These are phyloP conservation scores for Talaromyces piceae DNA, from an alignment of 2,329 filamentous ascomycete genomes.

Conservation along the genomic window DNA sequence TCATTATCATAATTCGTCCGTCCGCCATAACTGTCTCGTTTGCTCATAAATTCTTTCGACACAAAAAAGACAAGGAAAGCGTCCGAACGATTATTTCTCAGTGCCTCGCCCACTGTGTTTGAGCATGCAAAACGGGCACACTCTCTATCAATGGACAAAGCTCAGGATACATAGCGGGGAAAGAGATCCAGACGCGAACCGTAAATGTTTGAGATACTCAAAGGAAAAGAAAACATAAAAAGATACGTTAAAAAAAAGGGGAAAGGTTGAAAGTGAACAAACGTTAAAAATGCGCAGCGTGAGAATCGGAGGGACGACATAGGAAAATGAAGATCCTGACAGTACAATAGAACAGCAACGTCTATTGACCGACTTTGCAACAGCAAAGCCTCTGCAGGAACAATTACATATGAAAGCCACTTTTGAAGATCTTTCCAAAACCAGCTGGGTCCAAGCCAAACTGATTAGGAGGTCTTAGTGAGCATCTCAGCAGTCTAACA, in stretches of 20 bases:
- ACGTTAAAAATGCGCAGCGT: conserved; percentile 16
- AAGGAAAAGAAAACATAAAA: not conserved
- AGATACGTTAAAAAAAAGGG: too few species aligned
- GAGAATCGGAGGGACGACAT: conserved; percentile 5
- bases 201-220: conserved; percentile 15
- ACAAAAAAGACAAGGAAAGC: conserved; percentile 16
- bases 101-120: conserved; percentile 31
- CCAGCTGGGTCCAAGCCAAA: conserved; percentile 12
- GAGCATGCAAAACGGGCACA: conserved; percentile 26
- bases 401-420: conserved; percentile 33
- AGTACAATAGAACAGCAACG: conserved; percentile 1
- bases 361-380: conserved; percentile 2
- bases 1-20: conserved; percentile 25
- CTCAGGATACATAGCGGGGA: conserved; percentile 25
- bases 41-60: conserved; percentile 14
- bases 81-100: conserved; percentile 27
- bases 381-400: conserved; percentile 15
- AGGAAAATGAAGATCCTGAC: conserved; percentile 7
- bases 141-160: conserved; percentile 32
- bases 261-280: conserved; percentile 18
- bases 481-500: conserved; percentile 2
- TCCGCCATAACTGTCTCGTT: conserved; percentile 17
- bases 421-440: conserved; percentile 20
- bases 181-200: conserved; percentile 22
- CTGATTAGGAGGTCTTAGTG: conserved; percentile 8